Evolutionary conservation across 805 yeast genomes (phyloP).

Genomic region (Metschnikowia borealis): DNA sequence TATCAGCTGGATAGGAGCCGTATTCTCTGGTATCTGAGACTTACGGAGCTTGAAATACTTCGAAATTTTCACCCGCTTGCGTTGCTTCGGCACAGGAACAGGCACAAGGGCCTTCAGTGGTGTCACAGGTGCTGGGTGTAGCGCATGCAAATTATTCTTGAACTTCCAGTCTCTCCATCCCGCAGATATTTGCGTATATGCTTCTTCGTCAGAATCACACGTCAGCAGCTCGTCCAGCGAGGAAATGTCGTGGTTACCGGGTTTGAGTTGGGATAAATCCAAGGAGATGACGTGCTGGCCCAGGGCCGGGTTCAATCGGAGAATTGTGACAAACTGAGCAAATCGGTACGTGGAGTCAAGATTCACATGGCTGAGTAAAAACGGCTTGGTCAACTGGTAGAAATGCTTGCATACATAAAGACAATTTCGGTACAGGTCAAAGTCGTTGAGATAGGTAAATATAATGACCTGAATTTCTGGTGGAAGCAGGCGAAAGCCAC

Average conservation of each 20-base stretch:
- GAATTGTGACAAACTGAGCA: constrained; percentile 71
- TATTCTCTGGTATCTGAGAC: constrained; percentile 5
- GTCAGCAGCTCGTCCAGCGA: constrained; percentile 8
- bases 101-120: constrained; percentile 14
- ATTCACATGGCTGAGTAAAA: constrained; percentile 50
- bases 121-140: constrained; percentile 20
- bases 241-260: constrained; percentile 28
- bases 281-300: constrained; percentile 54
- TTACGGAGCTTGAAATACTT: constrained; percentile 17
- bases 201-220: constrained; percentile 3
- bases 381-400: constrained; percentile 48
- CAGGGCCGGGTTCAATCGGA: constrained; percentile 52
- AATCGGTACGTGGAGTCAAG: constrained; percentile 72
- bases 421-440: constrained; percentile 35
- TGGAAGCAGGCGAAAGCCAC: constrained; percentile 33
- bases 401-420: constrained; percentile 51
- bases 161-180: constrained; percentile 94
- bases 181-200: constrained; percentile 43
- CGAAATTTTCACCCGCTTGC: constrained; percentile 13
- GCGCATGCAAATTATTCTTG: constrained; percentile 57
- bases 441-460: constrained; percentile 30
- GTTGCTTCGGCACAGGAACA: constrained; percentile 15
- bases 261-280: constrained; percentile 50
- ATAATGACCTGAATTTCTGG: constrained; percentile 40
- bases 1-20: neutral